These are phyloP conservation scores for Lenwebbia sp. DNA, from an alignment of 345 rosid genomes.

Conservation along the genomic window DNA sequence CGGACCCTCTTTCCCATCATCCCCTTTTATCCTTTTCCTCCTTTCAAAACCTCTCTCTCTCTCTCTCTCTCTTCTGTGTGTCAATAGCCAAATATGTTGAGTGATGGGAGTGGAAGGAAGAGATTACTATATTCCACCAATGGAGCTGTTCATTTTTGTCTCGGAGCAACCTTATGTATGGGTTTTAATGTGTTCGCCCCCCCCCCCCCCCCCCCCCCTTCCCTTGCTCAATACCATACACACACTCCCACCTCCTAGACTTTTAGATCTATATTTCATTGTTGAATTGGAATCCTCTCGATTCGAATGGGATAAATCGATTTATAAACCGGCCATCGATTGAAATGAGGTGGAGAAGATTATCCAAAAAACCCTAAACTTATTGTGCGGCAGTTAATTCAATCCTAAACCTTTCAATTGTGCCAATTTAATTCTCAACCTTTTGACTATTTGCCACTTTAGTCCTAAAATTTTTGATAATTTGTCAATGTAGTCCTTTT, in stretches of 20 bases:
- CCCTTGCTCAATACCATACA: background rate
- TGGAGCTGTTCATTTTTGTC: background rate
- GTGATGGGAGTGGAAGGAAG: background rate
- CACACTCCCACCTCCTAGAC: background rate
- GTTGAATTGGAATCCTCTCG: background rate
- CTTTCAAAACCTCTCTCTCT: background rate
- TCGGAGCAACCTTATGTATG: background rate
- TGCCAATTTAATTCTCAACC: too few relatives aligned
- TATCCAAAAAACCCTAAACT: too few relatives aligned
- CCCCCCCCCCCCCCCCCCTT: background rate
- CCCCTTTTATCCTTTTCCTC: conserved; percentile 8
- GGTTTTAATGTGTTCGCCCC: background rate
- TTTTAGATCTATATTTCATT: background rate
- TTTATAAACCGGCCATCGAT: background rate
- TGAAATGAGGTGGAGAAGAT: background rate
- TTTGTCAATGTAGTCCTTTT: rapidly evolving
- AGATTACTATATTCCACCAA: background rate
- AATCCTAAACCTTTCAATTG: too few relatives aligned
- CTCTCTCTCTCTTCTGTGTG: background rate
- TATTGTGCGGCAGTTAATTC: too few relatives aligned
- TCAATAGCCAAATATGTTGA: background rate
- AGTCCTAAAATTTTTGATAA: too few relatives aligned
- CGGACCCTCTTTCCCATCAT: conserved; percentile 22
- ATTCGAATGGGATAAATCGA: background rate
- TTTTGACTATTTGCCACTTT: too few relatives aligned